Evolutionary conservation across 2,329 filamentous ascomycete genomes (phyloP), one percentile per base, ranked within the genome.

Genomic region (Hypomyces rosellus): DNA sequence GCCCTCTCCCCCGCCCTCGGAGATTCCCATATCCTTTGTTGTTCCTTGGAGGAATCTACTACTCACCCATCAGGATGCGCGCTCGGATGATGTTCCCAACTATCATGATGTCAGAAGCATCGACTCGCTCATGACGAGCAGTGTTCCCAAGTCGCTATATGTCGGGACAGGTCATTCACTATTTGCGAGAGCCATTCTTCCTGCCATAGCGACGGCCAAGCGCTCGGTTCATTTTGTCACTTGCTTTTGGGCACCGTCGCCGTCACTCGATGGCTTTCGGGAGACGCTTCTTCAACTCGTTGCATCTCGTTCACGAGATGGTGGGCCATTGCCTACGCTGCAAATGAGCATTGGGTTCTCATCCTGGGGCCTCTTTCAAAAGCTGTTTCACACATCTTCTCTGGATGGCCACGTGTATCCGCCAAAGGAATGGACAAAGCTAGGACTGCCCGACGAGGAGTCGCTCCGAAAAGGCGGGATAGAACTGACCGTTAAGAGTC

Each of bases 221-320:
- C 68, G 75, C 44, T 87, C 89, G 59, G 71, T 91, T 25, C 80
- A 90, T 52, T 75, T 93, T 39, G 85, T 90, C 6, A 92, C 88
- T 8, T 92, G 88, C 66, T 93, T 91, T 68, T 91, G 88, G 87
- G 83, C 88, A 0, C 70, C 72, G 0, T 91, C 87, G 0, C 66
- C 74, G 1, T 84, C 82, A 0, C 72, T 84, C 15, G 69, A 76
- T 4, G 74, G 74, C 1, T 69, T 93, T 12, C 74, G 71, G 37
- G 69, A 77, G 4, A 72, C 81, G 0, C 74, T 93, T 1, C 66
- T 74, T 13, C 71, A 71, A 46, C 74, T 93, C 8, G 87, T 85
- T 1, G 68, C 37, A 22, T 70, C 57, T 47, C 68, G 58, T 43
- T 64, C 60, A 56, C 51, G 57, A n/a, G 22, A 46, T 13, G 47